Evolutionary conservation across 1,284 basidiomycete species (phyloP).

Genomic region (Rhodotorula mucilaginosa): DNA sequence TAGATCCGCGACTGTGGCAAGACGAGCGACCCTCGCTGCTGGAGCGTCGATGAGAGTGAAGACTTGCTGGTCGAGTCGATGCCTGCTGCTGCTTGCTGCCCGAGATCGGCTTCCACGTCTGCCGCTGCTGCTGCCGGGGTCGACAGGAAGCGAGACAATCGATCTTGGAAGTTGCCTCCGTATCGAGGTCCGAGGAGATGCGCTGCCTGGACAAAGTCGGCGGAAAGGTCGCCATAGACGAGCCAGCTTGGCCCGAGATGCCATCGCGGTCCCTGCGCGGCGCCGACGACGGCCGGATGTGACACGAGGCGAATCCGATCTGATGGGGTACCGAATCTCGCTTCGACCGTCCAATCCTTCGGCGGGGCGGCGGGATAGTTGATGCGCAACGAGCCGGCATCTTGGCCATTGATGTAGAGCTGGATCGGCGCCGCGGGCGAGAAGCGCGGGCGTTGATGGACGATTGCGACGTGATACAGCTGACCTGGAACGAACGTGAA

Average conservation of each 20-base stretch:
- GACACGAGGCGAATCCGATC: constrained; percentile 2
- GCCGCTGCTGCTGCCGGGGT: constrained; percentile 18
- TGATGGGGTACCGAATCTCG: constrained; percentile 23
- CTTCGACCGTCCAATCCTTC: constrained; percentile 19
- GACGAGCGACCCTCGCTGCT: constrained; percentile 32
- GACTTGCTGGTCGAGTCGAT: constrained; percentile 11
- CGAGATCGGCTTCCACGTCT: too few species aligned
- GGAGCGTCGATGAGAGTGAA: constrained; percentile 37
- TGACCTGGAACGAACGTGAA: not conserved
- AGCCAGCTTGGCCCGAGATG: constrained; percentile 25
- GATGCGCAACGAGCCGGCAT: constrained; percentile 7
- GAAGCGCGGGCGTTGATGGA: constrained; percentile 26
- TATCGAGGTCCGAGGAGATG: constrained; percentile 65
- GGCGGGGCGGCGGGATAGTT: constrained; percentile 21
- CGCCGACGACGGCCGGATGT: not conserved
- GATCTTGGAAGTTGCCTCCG: constrained; percentile 65
- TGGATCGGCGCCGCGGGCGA: not conserved
- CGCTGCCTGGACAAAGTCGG: constrained; percentile 25
- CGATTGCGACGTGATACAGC: constrained; percentile 29
- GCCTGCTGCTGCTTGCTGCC: too few species aligned
- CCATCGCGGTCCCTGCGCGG: constrained; percentile 14
- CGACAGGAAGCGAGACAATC: constrained; percentile 62
- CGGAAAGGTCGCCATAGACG: constrained; percentile 25
- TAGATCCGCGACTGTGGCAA: constrained; percentile 38
- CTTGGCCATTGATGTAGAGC: constrained; percentile 24